Base-by-base conservation (phyloP, 768 basidiomycete genomes). In the Glaciozyma antarctica region DNA sequence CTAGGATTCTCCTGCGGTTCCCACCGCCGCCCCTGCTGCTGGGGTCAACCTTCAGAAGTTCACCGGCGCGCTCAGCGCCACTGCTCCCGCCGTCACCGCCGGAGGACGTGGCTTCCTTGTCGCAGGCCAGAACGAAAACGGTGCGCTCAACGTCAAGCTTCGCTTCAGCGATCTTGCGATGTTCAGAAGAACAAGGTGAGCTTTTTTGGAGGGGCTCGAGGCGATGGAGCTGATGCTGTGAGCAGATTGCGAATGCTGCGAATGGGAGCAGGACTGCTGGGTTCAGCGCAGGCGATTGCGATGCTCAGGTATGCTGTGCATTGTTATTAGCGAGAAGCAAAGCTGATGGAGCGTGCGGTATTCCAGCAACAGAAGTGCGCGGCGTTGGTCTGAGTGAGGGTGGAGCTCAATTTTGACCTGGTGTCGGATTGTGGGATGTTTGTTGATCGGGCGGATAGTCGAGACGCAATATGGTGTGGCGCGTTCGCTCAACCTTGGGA, bases 11-110 rank as follows among this genome's bases (percentile, higher is more conserved):
- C 47, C 51, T 5, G n/a, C 51, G 1, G 51, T 13, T 16, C 13
- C 51, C 4, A 28, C 51, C 51, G 9, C 13, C 10, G 24, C 24
- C 26, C 3, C 51, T 28, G 4, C 24, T 3, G 47, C 47, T 52
- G 51, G 51, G 5, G 28, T 21, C 10, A 48, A 48, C 21, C 47
- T 48, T 12, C 47, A 52, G 83, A 84, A 71, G 55, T 69, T 69
- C 32, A 64, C 64, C 57, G 71, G 65, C 16, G 45, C 45, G 45
- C 30, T n/a, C 19, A 38, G 30, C 28, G 9, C 15, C 32, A 19
- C 24, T 38, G 19, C 34, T 45, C 34, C 56, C 10, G 56, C 19
- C 22, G 19, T 45, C 17, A 38, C 22, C 30, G 44, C 32, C 24
- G 34, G 38, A 6, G 44, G 38, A 10, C 38, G 56, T 10, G 56